Percentiles rank a stretch among this genome's conserved stretches.
phyloP scores from a whole-genome alignment of 768 basidiomycete genomes.

The Suillus plorans region DNA sequence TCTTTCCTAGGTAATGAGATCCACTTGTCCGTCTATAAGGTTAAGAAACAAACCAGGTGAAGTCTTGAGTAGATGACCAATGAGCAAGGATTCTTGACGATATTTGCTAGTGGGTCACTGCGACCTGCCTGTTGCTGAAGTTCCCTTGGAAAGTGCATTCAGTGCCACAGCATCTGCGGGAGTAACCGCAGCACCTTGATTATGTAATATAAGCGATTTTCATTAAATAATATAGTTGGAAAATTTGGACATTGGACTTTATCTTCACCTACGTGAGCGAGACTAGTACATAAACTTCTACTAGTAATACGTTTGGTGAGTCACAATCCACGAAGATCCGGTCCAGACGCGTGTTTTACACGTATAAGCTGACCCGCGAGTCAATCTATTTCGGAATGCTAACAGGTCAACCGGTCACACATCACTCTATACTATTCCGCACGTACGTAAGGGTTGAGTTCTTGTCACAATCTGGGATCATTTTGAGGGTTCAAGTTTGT shows the following conservation, averaged over 20 bases:
- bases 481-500: not conserved
- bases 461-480: conserved; percentile 2
- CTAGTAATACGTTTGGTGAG: not conserved
- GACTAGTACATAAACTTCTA: not conserved
- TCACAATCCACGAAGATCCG: not conserved
- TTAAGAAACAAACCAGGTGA: not conserved
- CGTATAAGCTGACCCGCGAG: no score
- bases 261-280: not conserved
- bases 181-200: not conserved
- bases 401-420: no score
- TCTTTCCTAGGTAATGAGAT: conserved; percentile 4
- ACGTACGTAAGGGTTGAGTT: not conserved
- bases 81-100: conserved; percentile 3
- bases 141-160: not conserved
- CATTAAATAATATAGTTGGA: not conserved
- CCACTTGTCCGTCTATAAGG: no score
- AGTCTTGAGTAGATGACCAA: not conserved
- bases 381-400: no score
- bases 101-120: conserved; percentile 2
- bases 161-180: not conserved
- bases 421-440: not conserved
- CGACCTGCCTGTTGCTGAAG: not conserved
- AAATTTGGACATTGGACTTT: not conserved
- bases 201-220: not conserved
- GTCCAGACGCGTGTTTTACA: not conserved